Percentiles rank a stretch among this genome's conserved stretches.
These are phyloP conservation scores for Chaetomium cochliodes DNA, from an alignment of 495 filamentous ascomycete species.

Conservation along the genomic window DNA sequence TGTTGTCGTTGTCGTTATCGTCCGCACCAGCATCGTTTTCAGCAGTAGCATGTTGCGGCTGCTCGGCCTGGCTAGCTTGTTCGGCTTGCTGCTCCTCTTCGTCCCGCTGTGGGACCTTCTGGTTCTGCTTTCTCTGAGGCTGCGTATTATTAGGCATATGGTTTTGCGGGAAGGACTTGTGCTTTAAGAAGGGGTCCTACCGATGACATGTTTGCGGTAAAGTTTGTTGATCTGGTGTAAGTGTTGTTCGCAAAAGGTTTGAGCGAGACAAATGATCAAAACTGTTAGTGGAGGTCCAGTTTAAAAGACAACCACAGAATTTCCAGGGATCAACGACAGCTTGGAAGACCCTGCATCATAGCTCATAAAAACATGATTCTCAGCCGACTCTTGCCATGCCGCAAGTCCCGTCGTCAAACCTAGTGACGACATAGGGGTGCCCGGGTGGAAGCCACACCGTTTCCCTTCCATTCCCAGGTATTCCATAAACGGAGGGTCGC, in stretches of 20 bases:
- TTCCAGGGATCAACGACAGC: slow-evolving; percentile 20
- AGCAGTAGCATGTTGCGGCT: slow-evolving; percentile 18
- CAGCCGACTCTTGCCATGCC: not conserved
- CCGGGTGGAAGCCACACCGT: slow-evolving; percentile 11
- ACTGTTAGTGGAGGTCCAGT: slow-evolving; percentile 18
- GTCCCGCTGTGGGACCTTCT: slow-evolving; percentile 24
- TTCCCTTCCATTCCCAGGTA: not conserved
- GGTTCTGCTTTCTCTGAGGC: slow-evolving; percentile 19
- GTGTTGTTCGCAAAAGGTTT: not conserved
- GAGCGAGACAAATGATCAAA: slow-evolving; percentile 17
- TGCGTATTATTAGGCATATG: slow-evolving; percentile 18
- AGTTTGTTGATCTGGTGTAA: not conserved
- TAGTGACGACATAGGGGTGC: slow-evolving; percentile 32
- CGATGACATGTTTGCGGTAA: slow-evolving; percentile 27
- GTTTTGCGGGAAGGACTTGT: not conserved
- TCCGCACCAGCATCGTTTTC: slow-evolving; percentile 14
- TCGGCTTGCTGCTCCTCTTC: slow-evolving; percentile 25
- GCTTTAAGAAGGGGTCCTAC: slow-evolving; percentile 22
- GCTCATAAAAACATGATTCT: slow-evolving; percentile 27
- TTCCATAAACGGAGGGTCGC: slow-evolving; percentile 1
- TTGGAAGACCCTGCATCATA: slow-evolving; percentile 28
- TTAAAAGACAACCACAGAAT: slow-evolving; percentile 21
- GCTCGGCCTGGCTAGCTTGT: slow-evolving; percentile 14
- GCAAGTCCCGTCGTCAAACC: not conserved
- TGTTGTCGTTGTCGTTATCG: slow-evolving; percentile 21